Evolutionary conservation across 2,329 filamentous ascomycete species (phyloP).

Genomic region (Pseudogymnoascus sp.): DNA sequence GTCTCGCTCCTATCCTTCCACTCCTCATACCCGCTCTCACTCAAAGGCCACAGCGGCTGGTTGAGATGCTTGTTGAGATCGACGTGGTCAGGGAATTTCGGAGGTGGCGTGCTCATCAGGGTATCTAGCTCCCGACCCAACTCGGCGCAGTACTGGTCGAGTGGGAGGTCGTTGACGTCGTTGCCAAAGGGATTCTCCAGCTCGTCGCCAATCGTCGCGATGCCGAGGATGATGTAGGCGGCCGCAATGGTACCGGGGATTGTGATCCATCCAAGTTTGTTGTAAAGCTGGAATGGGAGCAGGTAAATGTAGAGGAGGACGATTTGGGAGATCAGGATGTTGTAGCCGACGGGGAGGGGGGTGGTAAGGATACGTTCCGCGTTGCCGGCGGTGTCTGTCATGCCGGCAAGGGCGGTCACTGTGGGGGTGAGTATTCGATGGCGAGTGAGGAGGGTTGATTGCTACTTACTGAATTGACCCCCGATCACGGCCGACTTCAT

Average conservation of each 20-base stretch:
- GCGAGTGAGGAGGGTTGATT: background rate
- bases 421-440: constrained; percentile 35
- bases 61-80: constrained; percentile 21
- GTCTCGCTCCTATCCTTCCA: constrained; percentile 39
- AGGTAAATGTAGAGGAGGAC: constrained; percentile 78
- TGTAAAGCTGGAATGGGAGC: constrained; percentile 72
- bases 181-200: constrained; percentile 81
- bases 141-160: constrained; percentile 71
- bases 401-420: constrained; percentile 39
- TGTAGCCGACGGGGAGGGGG: constrained; percentile 74
- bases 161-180: constrained; percentile 74
- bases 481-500: constrained; percentile 26
- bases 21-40: constrained; percentile 33
- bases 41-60: constrained; percentile 31
- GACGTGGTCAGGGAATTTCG: constrained; percentile 19
- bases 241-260: constrained; percentile 68
- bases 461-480: constrained; percentile 23
- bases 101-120: constrained; percentile 35
- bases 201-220: constrained; percentile 69
- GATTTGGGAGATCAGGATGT: constrained; percentile 78
- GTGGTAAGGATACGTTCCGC: constrained; percentile 76
- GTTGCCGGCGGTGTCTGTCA: constrained; percentile 67
- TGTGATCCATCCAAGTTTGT: constrained; percentile 60
- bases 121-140: constrained; percentile 68
- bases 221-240: constrained; percentile 76